Evolutionary conservation across 75 land plant species (phyloP).

Genomic region (Cryptomeria japonica): DNA sequence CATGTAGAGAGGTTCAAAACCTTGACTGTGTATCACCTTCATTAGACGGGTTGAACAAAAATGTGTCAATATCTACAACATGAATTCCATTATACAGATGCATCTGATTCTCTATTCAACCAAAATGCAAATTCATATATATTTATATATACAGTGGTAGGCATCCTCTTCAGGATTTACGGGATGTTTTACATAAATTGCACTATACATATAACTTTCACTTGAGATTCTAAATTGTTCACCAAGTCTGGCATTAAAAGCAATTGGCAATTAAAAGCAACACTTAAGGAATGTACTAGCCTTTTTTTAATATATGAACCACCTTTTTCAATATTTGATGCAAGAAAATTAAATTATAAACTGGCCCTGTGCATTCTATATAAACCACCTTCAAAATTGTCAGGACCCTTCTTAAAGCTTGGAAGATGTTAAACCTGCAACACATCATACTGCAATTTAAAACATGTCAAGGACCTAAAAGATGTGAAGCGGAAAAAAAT

Average conservation of each 20-base stretch:
- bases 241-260: neutral
- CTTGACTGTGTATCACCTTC: neutral
- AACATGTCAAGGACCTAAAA: neutral
- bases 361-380: neutral
- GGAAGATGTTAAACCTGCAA: constrained; percentile 13
- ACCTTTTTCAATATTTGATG: neutral
- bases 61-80: neutral
- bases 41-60: neutral
- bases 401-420: constrained; percentile 9
- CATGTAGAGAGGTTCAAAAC: neutral
- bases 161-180: neutral
- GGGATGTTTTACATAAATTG: neutral
- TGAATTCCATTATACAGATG: neutral
- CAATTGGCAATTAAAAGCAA: neutral
- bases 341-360: neutral
- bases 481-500: neutral
- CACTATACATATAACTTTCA: neutral
- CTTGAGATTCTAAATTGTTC: neutral
- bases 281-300: neutral
- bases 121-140: neutral
- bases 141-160: neutral
- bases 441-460: neutral
- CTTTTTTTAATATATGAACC: neutral
- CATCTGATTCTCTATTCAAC: neutral
- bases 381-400: neutral